Base-by-base conservation (phyloP, 2,329 filamentous ascomycete genomes). In the Passalora sequoiae region DNA sequence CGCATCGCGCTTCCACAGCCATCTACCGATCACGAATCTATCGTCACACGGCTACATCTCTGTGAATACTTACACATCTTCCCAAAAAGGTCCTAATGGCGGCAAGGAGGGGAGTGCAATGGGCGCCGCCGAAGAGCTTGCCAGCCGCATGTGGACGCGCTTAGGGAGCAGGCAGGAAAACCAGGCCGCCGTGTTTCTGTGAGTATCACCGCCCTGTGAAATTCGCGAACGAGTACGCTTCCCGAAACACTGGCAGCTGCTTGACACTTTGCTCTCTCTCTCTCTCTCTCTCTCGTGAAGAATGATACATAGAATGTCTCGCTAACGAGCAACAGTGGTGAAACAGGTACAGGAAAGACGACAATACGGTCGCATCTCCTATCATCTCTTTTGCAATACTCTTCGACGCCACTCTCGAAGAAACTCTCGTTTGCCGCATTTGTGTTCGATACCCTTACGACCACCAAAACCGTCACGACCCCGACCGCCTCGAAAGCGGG, bases 401-500 rank as follows among this genome's bases (percentile, higher is more conserved):
- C 89, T 2, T 89, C 88, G 0, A 97, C 92, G 9, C 92, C 92
- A 1, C 72, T 98, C 3, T 97, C 91, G 1, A 87, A 83, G 54
- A 98, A 96, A 67, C 76, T 96, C 15, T 96, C 91, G 2, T 83
- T 94, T 38, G 91, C 91, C 16, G 84, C 91, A 31, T 98, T 96
- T 64, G 80, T 97, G 47, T 98, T 98, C 64, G 92, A 98, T 63
- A 86, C 88, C 2, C 77, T 98, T 47, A 98, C 92, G 4, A 97
- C 92, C 1, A 98, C 92, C 19, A 98, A 98, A 70, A 94, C 91
- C 1, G 83, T 89, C 24, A 97, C 91, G 1, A 97, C 91, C 0
- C 89, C 89, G 1, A 95, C 88, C 2, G 92, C 92, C 20, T 97
- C 91, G 38, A 97, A 97, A 66, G 85, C 92, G 8, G 92, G 92